Base-by-base conservation (phyloP, 2,329 filamentous ascomycete genomes). In the Lasiodiplodia theobromae region DNA sequence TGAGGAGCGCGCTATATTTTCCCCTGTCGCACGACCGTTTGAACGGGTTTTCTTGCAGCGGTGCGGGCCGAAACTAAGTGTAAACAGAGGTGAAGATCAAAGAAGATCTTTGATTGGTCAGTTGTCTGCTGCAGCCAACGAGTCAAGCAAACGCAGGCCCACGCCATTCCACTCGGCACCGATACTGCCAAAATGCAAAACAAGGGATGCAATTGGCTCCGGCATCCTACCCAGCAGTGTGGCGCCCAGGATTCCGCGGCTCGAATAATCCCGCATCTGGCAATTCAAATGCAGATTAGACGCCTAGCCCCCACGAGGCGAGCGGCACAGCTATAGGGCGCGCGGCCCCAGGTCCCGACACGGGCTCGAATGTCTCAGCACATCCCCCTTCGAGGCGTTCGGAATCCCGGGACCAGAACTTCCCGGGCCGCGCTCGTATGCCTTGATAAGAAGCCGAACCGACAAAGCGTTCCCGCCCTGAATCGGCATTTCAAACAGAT, bases 401-500 rank as follows among this genome's bases (percentile, higher is more conserved):
- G 51, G 23, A 53, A 28, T 11, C 25, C 51, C 21, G 51, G 51
- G n/a, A 10, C 51, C 12, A 53, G 14, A 1, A 6, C 14, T 53
- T 31, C 25, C 51, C 51, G 51, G 51, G 51, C 51, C 51, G 51
- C 16, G 49, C 49, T 34, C 31, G 31, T 34, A 34, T 34, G 53
- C 16, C 6, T 6, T 56, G 53, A 56, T 56, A 56, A 10, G 11
- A 56, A 21, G 28, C 53, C 53, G 53, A 56, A 37, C 6, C 53
- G 28, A n/a, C 53, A 56, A 28, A 21, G 7, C 23, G 8, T 14
- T 6, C 28, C 31, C 28, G 16, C 18, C 53, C 28, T 56, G 6
- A 28, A 56, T 37, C 28, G 53, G 53, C 53, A 56, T 34, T 56
- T 56, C 53, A 38, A 53, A 37, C 53, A 37, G 23, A 14, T 11